Conservation (phyloP, 2,329 filamentous ascomycete genomes). For the Phaeophleospora eucalypticola region DNA sequence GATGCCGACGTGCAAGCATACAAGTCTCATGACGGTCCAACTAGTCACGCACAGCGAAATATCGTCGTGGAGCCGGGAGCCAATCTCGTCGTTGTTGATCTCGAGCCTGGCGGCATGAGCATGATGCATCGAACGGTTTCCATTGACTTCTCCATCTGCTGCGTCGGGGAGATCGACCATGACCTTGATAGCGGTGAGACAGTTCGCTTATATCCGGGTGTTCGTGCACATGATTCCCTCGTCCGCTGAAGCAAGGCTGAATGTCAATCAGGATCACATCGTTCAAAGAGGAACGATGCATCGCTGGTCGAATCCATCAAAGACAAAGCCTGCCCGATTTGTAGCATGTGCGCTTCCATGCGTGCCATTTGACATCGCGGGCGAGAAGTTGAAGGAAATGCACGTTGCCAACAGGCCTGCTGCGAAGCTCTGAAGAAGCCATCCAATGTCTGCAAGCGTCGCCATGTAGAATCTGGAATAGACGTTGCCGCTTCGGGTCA, state of each 20-base stretch:
- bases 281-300: slow-evolving; percentile 22
- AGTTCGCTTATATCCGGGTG: slow-evolving; percentile 19
- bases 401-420: no score
- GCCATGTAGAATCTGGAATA: no score
- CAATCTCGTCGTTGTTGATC: slow-evolving; percentile 20
- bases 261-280: slow-evolving; percentile 18
- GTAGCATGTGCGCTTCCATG: slow-evolving; percentile 19
- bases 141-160: slow-evolving; percentile 20
- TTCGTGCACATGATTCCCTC: background rate
- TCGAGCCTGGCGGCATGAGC: slow-evolving; percentile 18
- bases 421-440: no score
- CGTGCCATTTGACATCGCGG: slow-evolving; percentile 19
- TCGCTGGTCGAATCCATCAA: slow-evolving; percentile 20
- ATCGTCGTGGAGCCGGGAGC: slow-evolving; percentile 19
- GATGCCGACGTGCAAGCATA: slow-evolving; percentile 22
- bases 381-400: slow-evolving; percentile 16
- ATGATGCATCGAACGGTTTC: slow-evolving; percentile 23
- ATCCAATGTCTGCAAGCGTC: no score
- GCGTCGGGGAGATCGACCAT: slow-evolving; percentile 22
- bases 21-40: slow-evolving; percentile 10
- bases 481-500: no score
- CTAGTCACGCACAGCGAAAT: slow-evolving; percentile 13
- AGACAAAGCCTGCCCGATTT: slow-evolving; percentile 19
- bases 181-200: slow-evolving; percentile 22
- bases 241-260: slow-evolving; percentile 2